Evolutionary conservation across 2,329 filamentous ascomycete genomes (phyloP).

Genomic region (Pseudogymnoascus sp.): DNA sequence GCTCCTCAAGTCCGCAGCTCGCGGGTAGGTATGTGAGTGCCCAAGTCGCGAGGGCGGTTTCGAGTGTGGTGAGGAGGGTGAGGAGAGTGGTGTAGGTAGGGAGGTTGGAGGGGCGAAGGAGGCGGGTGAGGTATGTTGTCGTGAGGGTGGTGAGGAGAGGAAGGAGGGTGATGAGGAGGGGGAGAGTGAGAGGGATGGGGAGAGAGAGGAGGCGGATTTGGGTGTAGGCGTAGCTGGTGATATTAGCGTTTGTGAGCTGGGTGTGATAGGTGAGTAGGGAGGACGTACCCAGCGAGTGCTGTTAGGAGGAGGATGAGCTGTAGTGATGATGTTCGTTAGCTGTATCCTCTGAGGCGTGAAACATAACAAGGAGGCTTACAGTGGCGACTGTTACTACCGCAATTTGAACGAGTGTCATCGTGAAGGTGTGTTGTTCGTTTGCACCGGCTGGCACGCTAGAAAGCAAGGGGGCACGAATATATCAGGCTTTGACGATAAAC

Average conservation of each 20-base stretch:
- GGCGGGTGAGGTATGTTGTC: conserved; percentile 10
- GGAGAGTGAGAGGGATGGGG: conserved; percentile 25
- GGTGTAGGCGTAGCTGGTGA: conserved; percentile 22
- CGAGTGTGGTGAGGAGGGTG: conserved; percentile 27
- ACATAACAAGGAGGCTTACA: background rate
- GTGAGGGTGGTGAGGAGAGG: conserved; percentile 26
- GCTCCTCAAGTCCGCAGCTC: conserved; percentile 46
- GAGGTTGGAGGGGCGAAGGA: background rate
- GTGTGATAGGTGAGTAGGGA: background rate
- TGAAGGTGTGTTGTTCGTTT: background rate
- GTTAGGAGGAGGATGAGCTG: conserved; percentile 23
- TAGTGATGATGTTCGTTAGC: conserved; percentile 10
- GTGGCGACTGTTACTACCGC: background rate
- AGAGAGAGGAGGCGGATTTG: conserved; percentile 25
- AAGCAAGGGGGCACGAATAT: background rate
- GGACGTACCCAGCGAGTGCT: conserved; percentile 23
- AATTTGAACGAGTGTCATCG: background rate
- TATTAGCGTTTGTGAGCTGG: background rate
- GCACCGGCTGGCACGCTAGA: background rate
- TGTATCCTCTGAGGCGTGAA: background rate
- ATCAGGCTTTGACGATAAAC: background rate
- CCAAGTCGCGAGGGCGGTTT: conserved; percentile 26
- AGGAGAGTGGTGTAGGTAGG: conserved; percentile 23
- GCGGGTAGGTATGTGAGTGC: conserved; percentile 25
- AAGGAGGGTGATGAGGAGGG: conserved; percentile 24